Conservation (phyloP, 805 yeast species). For the Ogataea parapolymorpha region DNA sequence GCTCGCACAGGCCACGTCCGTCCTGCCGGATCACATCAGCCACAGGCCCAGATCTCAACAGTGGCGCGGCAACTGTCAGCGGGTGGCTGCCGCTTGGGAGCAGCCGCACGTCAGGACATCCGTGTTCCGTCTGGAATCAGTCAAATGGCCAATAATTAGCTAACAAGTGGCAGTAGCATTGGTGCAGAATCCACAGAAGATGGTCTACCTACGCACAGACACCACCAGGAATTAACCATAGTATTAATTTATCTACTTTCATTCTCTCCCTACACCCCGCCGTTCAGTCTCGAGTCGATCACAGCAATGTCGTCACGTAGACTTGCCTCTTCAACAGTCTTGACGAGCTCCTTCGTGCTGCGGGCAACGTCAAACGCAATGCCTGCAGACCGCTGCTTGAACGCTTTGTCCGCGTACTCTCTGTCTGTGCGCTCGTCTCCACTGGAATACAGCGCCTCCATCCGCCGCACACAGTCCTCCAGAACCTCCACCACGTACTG, state of each 20-base stretch:
- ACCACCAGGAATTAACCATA: no score
- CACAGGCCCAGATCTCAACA: constrained; percentile 1
- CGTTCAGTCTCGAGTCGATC: constrained; percentile 59
- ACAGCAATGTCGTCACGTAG: constrained; percentile 81
- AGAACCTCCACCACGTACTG: constrained; percentile 85
- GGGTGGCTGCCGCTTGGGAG: no score
- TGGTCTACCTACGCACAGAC: no score
- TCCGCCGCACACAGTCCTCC: constrained; percentile 79
- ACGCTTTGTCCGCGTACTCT: constrained; percentile 80
- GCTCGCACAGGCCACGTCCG: no score
- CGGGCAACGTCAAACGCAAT: constrained; percentile 95
- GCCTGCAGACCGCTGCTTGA: constrained; percentile 92
- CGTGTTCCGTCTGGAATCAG: no score
- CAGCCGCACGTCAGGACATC: no score
- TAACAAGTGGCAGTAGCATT: no score
- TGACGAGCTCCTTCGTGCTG: constrained; percentile 92
- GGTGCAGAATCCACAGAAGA: no score
- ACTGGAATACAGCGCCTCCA: constrained; percentile 61
- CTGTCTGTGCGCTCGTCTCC: constrained; percentile 40
- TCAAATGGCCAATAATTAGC: no score
- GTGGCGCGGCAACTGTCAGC: background rate
- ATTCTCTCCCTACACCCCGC: background rate
- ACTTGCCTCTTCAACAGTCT: constrained; percentile 93
- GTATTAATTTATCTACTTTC: no score
- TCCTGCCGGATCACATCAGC: background rate